Conservation (phyloP, 2,329 filamentous ascomycete species). For the Akanthomyces uredinophilus region DNA sequence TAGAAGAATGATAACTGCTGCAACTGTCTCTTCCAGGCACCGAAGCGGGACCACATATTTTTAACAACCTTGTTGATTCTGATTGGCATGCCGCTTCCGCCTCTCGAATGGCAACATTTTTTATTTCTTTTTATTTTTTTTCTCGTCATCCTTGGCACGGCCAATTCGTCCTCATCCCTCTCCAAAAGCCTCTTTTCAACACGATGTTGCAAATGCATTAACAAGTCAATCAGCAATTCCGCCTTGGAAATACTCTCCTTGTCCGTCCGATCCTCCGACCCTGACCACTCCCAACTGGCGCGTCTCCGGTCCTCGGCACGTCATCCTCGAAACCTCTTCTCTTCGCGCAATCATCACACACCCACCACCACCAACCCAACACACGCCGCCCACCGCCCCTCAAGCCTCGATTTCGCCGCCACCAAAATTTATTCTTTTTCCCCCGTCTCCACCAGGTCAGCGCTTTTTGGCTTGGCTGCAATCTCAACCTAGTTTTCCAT, state of each 20-base stretch:
- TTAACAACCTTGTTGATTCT: not conserved
- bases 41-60: not conserved
- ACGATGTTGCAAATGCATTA: not conserved
- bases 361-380: no score
- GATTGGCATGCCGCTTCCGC: not conserved
- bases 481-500: not conserved
- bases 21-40: not conserved
- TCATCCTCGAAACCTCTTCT: not conserved
- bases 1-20: not conserved
- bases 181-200: not conserved
- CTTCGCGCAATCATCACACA: constrained; percentile 1
- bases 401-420: constrained; percentile 6
- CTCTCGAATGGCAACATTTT: not conserved
- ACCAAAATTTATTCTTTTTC: not conserved
- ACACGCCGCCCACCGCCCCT: not conserved
- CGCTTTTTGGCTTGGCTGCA: not conserved
- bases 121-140: not conserved
- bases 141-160: not conserved
- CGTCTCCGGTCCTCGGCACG: constrained; percentile 5
- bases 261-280: not conserved
- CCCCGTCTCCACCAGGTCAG: constrained; percentile 1
- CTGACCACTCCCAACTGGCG: not conserved
- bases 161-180: not conserved
- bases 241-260: not conserved
- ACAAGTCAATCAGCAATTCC: no score